These are phyloP conservation scores for Solanum etuberosum DNA, from an alignment of 257 asterid species.

Conservation along the genomic window DNA sequence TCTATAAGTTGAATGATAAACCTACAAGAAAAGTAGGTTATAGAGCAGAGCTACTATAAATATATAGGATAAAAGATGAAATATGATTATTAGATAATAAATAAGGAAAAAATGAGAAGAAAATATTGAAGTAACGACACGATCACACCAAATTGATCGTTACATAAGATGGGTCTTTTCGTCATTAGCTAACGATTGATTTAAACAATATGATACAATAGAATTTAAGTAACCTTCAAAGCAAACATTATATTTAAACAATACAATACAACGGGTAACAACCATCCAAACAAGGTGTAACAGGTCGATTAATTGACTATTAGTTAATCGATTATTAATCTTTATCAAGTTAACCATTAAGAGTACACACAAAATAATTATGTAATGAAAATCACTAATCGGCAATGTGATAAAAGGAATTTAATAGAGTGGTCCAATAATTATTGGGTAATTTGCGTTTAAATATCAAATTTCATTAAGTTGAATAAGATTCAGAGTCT, in stretches of 20 bases:
- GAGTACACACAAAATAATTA: not conserved
- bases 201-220: not conserved
- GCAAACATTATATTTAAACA: not conserved
- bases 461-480: too few species aligned
- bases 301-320: not conserved
- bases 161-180: not conserved
- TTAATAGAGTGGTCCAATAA: not conserved
- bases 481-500: too few species aligned
- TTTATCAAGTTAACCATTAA: not conserved
- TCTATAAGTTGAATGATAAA: too few species aligned
- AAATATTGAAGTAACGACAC: not conserved
- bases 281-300: not conserved
- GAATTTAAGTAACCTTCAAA: not conserved
- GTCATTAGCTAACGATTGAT: not conserved
- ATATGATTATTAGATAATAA: not conserved
- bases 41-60: not conserved
- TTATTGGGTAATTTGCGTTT: not conserved
- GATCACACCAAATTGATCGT: not conserved
- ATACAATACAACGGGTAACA: not conserved
- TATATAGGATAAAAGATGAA: too few species aligned
- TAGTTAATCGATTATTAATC: not conserved
- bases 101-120: too few species aligned
- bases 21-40: not conserved
- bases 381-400: not conserved
- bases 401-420: not conserved